phyloP scores from a whole-genome alignment of 441 rosid species.

The Breynia disticha region DNA sequence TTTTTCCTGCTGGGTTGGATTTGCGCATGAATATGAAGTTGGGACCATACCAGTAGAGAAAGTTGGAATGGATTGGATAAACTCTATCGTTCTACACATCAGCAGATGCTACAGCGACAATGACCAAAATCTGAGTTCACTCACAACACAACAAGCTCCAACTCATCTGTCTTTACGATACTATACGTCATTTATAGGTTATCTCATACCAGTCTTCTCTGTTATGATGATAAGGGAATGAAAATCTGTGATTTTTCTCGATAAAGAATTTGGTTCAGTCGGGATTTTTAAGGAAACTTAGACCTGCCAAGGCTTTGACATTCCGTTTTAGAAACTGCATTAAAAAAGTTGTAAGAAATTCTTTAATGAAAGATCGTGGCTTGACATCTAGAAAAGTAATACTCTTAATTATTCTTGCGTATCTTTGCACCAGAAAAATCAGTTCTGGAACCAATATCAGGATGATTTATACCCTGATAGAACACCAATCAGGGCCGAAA shows the following conservation, averaged over 20 bases:
- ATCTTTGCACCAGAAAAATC: constrained; percentile 5
- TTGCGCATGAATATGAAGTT: constrained; percentile 10
- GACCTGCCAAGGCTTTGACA: constrained; percentile 14
- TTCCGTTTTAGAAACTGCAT: constrained; percentile 2
- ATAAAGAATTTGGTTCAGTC: not conserved
- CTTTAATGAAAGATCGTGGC: constrained; percentile 6
- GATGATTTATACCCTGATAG: not conserved
- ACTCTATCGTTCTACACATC: constrained; percentile 29
- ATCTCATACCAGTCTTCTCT: no score
- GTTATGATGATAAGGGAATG: no score
- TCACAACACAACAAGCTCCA: not conserved
- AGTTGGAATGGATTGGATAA: constrained; percentile 25
- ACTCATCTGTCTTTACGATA: no score
- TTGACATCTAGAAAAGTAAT: no score
- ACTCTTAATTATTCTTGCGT: constrained; percentile 11
- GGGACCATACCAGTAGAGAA: constrained; percentile 15
- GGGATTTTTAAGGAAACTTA: not conserved
- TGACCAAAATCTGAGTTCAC: not conserved
- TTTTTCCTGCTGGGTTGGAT: constrained; percentile 6
- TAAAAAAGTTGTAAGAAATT: constrained; percentile 2
- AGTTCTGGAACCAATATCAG: constrained; percentile 4
- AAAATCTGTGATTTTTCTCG: no score
- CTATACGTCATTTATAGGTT: no score
- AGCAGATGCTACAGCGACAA: constrained; percentile 10
- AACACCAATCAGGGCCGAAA: constrained; percentile 22